Evolutionary conservation across 2,329 filamentous ascomycete genomes (phyloP).

Genomic region (Fonsecaea nubica): DNA sequence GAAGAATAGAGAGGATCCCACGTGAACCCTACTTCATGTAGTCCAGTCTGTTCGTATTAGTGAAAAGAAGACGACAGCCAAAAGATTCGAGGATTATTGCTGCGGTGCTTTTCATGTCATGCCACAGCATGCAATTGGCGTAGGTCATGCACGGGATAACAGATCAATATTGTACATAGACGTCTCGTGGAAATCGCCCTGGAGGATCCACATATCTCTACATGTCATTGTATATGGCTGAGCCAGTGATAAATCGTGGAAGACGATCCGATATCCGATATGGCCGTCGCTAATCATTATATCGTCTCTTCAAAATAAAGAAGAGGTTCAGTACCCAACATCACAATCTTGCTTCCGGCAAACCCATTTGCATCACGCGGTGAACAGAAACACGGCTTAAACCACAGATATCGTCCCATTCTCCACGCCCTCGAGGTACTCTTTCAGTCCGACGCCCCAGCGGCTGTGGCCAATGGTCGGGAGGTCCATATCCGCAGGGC

Average conservation of each 20-base stretch:
- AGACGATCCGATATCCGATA: too few relatives aligned
- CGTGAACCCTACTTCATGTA: too few relatives aligned
- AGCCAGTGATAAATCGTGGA: background rate
- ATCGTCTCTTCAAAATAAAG: too few relatives aligned
- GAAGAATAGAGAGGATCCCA: too few relatives aligned
- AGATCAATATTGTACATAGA: background rate
- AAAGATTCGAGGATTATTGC: background rate
- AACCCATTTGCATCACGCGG: background rate
- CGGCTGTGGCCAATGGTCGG: conserved; percentile 26
- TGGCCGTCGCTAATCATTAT: too few relatives aligned
- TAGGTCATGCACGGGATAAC: background rate
- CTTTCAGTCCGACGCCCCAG: conserved; percentile 30
- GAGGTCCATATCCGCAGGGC: conserved; percentile 32
- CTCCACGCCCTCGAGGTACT: conserved; percentile 31
- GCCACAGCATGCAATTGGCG: background rate
- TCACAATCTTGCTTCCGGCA: background rate
- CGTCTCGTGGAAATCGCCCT: background rate
- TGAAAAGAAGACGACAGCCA: background rate
- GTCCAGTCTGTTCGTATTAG: too few relatives aligned
- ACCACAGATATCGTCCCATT: conserved; percentile 28
- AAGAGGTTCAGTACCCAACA: background rate
- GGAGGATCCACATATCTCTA: background rate
- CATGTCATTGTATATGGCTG: background rate
- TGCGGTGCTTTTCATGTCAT: background rate
- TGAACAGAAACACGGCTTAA: conserved; percentile 27